Percentiles rank a stretch among this genome's conserved stretches.
These are phyloP conservation scores for Leptosphaerulina australis DNA, from an alignment of 2,329 filamentous ascomycete genomes.

Conservation along the genomic window DNA sequence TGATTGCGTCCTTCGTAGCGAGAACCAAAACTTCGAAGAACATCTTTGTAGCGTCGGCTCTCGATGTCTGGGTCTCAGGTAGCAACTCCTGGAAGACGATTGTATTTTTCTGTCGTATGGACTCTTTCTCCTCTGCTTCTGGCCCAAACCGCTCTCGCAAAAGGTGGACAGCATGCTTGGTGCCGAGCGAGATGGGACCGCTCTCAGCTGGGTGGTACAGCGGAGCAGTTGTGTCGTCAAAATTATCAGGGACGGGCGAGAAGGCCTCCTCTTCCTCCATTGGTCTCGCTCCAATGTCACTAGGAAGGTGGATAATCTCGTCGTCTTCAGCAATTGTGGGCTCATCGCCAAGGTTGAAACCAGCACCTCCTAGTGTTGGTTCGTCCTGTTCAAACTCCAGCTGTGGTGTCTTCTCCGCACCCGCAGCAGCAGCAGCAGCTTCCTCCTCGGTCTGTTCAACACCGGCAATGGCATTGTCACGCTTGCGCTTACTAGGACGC, in stretches of 20 bases:
- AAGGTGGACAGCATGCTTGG: constrained; percentile 93
- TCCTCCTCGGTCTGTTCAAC: constrained; percentile 71
- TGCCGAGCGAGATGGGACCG: constrained; percentile 86
- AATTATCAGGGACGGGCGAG: constrained; percentile 58
- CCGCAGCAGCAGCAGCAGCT: constrained; percentile 51
- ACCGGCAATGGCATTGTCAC: constrained; percentile 84
- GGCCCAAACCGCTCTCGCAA: constrained; percentile 85
- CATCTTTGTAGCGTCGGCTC: constrained; percentile 97
- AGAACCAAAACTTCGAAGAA: constrained; percentile 97
- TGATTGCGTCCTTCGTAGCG: constrained; percentile 96
- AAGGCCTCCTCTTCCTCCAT: constrained; percentile 43
- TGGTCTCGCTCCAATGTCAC: constrained; percentile 32
- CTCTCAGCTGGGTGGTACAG: constrained; percentile 81
- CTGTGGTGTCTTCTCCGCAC: constrained; percentile 69
- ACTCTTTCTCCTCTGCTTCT: constrained; percentile 68
- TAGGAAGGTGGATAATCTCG: constrained; percentile 38
- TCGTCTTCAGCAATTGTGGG: constrained; percentile 35
- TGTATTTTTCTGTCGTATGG: constrained; percentile 73
- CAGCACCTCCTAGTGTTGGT: constrained; percentile 52
- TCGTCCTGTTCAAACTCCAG: constrained; percentile 62
- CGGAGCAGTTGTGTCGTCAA: constrained; percentile 79
- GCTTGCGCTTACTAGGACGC: constrained; percentile 84
- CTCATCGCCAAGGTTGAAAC: constrained; percentile 52
- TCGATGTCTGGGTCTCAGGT: constrained; percentile 78
- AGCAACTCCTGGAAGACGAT: constrained; percentile 92